A percentile compares a stretch with the other conserved stretches of the same genome.
Evolutionary conservation across 1,139 yeast species (phyloP).

Genomic region (Hyphopichia burtonii): DNA sequence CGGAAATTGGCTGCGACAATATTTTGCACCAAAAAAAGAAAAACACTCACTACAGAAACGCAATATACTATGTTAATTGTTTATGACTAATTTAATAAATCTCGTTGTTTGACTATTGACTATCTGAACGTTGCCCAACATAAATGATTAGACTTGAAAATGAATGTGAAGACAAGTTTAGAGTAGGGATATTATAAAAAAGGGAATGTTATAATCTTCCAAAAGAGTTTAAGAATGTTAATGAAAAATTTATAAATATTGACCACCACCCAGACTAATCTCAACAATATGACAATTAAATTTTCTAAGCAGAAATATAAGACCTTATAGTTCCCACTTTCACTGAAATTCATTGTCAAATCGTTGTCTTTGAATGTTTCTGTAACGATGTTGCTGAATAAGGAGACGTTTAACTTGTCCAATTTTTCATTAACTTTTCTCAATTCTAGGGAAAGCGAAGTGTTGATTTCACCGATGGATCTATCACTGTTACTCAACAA

Average conservation of each 20-base stretch:
- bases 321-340: slow-evolving; percentile 27
- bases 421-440: slow-evolving; percentile 68
- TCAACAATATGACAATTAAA: slow-evolving; percentile 58
- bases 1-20: not conserved
- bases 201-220: slow-evolving; percentile 36
- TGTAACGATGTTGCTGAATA: slow-evolving; percentile 28
- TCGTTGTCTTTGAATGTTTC: slow-evolving; percentile 19
- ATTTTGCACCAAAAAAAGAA: no score
- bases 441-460: slow-evolving; percentile 71
- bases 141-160: no score
- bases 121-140: no score
- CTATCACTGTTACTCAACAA: slow-evolving; percentile 71
- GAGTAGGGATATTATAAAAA: slow-evolving; percentile 9
- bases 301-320: slow-evolving; percentile 44
- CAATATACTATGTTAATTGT: no score
- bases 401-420: slow-evolving; percentile 50
- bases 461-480: slow-evolving; percentile 77
- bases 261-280: slow-evolving; percentile 71
- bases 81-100: no score
- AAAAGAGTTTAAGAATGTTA: slow-evolving; percentile 29
- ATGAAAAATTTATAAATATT: slow-evolving; percentile 48
- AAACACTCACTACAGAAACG: no score
- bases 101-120: no score
- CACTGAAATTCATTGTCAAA: slow-evolving; percentile 20
- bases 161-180: no score